phyloP scores from a whole-genome alignment of 768 basidiomycete species.

The Suillus spraguei region DNA sequence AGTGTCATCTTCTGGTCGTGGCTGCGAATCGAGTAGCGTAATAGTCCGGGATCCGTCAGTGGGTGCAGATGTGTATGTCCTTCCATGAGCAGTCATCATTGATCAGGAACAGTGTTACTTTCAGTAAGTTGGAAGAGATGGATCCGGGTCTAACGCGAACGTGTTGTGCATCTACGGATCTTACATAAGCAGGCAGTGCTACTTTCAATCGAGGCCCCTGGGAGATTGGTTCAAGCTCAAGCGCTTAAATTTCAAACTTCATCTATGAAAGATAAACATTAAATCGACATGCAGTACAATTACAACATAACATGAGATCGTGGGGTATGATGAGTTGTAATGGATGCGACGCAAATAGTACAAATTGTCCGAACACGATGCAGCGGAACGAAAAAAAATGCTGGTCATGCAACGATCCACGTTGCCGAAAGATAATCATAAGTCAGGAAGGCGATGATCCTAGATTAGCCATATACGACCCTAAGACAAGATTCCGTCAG shows the following conservation, averaged over 20 bases:
- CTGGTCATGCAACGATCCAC: constrained; percentile 32
- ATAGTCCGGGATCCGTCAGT: constrained; percentile 58
- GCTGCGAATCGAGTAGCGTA: constrained; percentile 43
- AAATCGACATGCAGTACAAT: constrained; percentile 22
- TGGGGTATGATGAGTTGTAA: constrained; percentile 23
- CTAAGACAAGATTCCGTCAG: constrained; percentile 27
- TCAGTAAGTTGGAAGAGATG: neutral
- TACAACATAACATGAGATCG: constrained; percentile 25
- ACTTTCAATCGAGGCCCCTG: too few relatives aligned
- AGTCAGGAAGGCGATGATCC: constrained; percentile 10
- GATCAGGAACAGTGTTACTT: constrained; percentile 5
- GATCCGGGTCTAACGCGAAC: neutral
- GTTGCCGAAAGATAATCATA: constrained; percentile 22
- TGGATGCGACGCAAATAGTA: constrained; percentile 21
- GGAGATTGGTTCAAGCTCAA: neutral
- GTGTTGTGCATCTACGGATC: neutral
- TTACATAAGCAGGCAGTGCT: constrained; percentile 2
- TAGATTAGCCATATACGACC: constrained; percentile 44
- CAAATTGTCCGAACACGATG: constrained; percentile 31
- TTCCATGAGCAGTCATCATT: constrained; percentile 28
- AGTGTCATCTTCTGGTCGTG: constrained; percentile 32
- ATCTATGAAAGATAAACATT: constrained; percentile 18
- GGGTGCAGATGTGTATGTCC: constrained; percentile 44
- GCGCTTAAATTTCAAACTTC: too few relatives aligned
- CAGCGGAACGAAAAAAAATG: constrained; percentile 16